Evolutionary conservation across 129 eudicot genomes (phyloP).

Genomic region (Arctium lappa): DNA sequence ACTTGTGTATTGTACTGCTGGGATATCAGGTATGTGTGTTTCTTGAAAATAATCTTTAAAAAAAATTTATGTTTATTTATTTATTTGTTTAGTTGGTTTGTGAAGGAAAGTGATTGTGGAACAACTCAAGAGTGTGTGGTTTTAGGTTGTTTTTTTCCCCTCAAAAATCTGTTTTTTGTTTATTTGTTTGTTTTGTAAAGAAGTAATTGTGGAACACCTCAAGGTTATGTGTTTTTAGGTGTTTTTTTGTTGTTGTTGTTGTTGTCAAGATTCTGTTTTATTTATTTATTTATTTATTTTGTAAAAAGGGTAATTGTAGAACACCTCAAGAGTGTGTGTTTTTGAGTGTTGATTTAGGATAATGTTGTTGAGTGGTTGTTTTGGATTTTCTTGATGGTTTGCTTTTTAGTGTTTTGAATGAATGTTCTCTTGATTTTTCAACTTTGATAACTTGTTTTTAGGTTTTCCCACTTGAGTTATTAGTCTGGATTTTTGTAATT

Average conservation of each 20-base stretch:
- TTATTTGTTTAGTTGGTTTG: background rate
- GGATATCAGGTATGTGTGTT: conserved; percentile 62
- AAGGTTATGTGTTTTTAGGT: too few species aligned
- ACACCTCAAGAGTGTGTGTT: background rate
- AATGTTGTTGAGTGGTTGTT: background rate
- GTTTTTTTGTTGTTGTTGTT: too few species aligned
- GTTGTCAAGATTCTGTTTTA: too few species aligned
- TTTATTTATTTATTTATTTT: too few species aligned
- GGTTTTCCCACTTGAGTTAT: background rate
- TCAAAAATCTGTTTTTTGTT: too few species aligned
- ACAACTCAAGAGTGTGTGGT: too few species aligned
- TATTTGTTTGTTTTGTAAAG: too few species aligned
- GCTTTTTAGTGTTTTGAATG: background rate
- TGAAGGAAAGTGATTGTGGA: too few species aligned
- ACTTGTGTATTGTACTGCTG: conserved; percentile 94
- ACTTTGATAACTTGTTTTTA: background rate
- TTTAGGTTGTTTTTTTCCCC: too few species aligned
- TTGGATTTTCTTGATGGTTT: background rate
- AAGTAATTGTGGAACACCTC: too few species aligned
- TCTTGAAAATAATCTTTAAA: background rate
- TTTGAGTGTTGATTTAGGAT: background rate
- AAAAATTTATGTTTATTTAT: background rate
- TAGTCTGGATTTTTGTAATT: background rate
- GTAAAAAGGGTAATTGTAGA: background rate
- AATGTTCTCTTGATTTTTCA: background rate